phyloP scores from a whole-genome alignment of 352 stramenopile genomes.

The Phytophthora ohioensis region DNA sequence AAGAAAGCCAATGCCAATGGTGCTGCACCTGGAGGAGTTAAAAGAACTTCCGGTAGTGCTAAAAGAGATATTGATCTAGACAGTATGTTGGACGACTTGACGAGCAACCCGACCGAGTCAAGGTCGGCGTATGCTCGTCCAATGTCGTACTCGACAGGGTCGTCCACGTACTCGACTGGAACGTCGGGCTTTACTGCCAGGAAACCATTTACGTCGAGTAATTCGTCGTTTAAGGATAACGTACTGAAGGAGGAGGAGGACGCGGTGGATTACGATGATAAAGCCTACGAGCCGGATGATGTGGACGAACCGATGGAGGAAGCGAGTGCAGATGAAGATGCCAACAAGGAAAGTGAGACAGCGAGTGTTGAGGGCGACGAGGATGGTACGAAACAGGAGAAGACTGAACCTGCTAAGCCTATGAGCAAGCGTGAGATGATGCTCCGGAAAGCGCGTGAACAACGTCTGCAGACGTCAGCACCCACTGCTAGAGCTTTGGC shows the following conservation, averaged over 20 bases:
- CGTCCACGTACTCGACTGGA: slow-evolving; percentile 28
- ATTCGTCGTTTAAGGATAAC: slow-evolving; percentile 11
- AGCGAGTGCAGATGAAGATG: slow-evolving; percentile 33
- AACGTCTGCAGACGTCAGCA: slow-evolving; percentile 65
- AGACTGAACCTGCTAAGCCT: slow-evolving; percentile 22
- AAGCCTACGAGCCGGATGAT: slow-evolving; percentile 40
- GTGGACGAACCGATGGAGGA: slow-evolving; percentile 47
- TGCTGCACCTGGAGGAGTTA: too few relatives aligned
- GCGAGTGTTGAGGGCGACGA: background rate
- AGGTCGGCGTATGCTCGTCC: slow-evolving; percentile 57
- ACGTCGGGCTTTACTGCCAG: slow-evolving; percentile 32
- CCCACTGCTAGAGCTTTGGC: slow-evolving; percentile 68
- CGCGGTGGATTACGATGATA: slow-evolving; percentile 43
- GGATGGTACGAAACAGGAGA: slow-evolving; percentile 14
- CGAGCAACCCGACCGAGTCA: slow-evolving; percentile 82
- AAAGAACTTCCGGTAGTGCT: slow-evolving; percentile 8
- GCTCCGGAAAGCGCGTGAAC: slow-evolving; percentile 70
- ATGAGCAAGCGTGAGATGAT: slow-evolving; percentile 84
- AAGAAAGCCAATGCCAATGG: slow-evolving; percentile 34
- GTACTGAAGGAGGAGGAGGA: slow-evolving; percentile 33
- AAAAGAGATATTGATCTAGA: slow-evolving; percentile 89
- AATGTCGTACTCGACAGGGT: slow-evolving; percentile 66
- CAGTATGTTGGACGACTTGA: slow-evolving; percentile 88
- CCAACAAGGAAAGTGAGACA: slow-evolving; percentile 34
- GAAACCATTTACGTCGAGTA: slow-evolving; percentile 23